Conservation (phyloP, 345 rosid genomes). For the Populus davidiana region DNA sequence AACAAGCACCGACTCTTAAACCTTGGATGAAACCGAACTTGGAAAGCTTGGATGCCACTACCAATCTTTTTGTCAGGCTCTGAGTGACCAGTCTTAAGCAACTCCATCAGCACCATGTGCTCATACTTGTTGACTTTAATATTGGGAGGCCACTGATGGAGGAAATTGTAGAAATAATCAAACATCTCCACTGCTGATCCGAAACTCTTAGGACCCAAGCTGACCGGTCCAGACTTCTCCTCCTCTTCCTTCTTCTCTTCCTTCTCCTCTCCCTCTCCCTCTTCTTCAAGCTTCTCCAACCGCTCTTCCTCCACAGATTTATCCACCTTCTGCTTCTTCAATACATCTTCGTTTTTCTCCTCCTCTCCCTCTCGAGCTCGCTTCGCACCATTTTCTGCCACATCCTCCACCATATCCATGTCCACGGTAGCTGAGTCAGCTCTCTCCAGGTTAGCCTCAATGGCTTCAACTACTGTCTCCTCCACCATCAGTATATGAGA, state of each 20-base stretch:
- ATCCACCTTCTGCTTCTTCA: conserved; percentile 57
- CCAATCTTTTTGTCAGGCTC: conserved; percentile 86
- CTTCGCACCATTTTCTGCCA: conserved; percentile 7
- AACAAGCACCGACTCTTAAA: conserved; percentile 83
- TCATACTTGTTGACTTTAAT: conserved; percentile 79
- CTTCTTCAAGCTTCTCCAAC: conserved; percentile 13
- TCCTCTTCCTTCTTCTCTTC: conserved; percentile 28
- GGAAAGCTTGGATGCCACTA: conserved; percentile 62
- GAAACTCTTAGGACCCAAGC: conserved; percentile 80
- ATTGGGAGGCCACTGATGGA: conserved; percentile 67
- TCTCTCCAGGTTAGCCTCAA: conserved; percentile 1
- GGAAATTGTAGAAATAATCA: conserved; percentile 58
- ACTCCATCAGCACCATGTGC: conserved; percentile 60
- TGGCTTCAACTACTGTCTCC: conserved; percentile 1
- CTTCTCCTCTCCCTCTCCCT: conserved; percentile 22
- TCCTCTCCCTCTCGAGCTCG: conserved; percentile 10
- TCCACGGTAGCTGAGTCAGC: not conserved
- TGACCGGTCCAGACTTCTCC: conserved; percentile 34
- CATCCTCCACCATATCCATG: conserved; percentile 13
- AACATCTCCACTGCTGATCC: conserved; percentile 70
- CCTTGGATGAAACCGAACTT: conserved; percentile 67
- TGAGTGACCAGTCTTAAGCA: conserved; percentile 75
- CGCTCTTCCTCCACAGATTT: conserved; percentile 18
- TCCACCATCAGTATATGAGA: conserved; percentile 10
- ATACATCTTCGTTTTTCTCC: conserved; percentile 26